Base-by-base conservation (phyloP, 768 basidiomycete genomes). In the Macrocybe gigantea region DNA sequence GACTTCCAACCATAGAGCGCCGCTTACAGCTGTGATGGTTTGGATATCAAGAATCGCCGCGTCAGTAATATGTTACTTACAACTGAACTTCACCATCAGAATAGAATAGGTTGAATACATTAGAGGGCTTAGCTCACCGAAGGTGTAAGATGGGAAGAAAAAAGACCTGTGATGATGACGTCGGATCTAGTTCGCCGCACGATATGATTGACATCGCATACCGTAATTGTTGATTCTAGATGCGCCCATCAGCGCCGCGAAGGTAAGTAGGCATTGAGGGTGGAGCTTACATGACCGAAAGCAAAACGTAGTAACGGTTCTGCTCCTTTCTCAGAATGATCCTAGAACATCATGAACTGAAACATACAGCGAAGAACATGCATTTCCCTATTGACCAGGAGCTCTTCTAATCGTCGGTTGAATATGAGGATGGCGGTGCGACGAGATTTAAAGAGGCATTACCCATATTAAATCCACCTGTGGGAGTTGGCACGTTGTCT, bases 381-480 rank as follows among this genome's bases (percentile, higher is more conserved):
- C 55, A 48, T 54, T 82, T 83, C 40, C 77, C 79, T 50, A 71
- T 58, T 10, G 78, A 75, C 78, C 78, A 81, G n/a, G 72, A 61
- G 44, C 75, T 71, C 54, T 63, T 71, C 79, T 80, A 52, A 44
- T 38, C 8, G 22, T 38, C 15, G 15, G 39, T 33, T 8, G 35
- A 42, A 38, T 45, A 47, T 38, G 22, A 45, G 5, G 39, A 42
- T 31, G 7, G 5, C 42, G 32, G 31, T 34, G 15, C 42, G 32
- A 11, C 33, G n/a, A 30, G 14, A 14, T 3, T 29, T 6, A 15
- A 10, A 37, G 40, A 41, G 22, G 6, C n/a, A 13, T 44, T 59
- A 79, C 78, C 80, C 80, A 82, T 37, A 82, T 77, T 32, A 80
- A 60, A 37, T 74, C 67, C 37, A 79, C 59, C 79, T 80, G 53